These are phyloP conservation scores for Agapanthus africanus DNA, from an alignment of 106 monocot genomes.

Conservation along the genomic window DNA sequence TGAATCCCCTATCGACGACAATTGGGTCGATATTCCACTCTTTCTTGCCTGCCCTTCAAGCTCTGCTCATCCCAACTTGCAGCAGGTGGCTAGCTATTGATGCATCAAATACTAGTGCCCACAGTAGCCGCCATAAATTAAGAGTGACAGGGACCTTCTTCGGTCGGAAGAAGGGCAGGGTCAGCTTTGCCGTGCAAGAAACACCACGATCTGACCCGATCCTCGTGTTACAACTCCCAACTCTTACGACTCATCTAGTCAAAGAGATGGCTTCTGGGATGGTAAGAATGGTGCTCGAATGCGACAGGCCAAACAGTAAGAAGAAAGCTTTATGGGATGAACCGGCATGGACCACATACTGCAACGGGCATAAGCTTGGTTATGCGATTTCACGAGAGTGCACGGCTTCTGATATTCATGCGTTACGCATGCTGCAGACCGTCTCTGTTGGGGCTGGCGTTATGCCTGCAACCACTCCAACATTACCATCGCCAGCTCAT, in stretches of 20 bases:
- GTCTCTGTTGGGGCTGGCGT: conserved; percentile 61
- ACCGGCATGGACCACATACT: conserved; percentile 51
- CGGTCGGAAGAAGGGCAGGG: conserved; percentile 36
- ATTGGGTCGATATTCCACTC: conserved; percentile 21
- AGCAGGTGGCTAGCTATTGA: neutral
- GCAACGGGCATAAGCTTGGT: conserved; percentile 42
- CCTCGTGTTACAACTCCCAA: conserved; percentile 43
- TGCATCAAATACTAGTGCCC: neutral
- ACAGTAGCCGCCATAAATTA: neutral
- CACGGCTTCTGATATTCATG: conserved; percentile 18
- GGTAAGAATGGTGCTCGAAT: conserved; percentile 54
- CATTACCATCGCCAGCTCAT: neutral
- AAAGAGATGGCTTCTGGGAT: conserved; percentile 61
- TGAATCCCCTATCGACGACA: conserved; percentile 6
- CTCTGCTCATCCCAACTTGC: conserved; percentile 16
- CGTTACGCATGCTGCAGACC: conserved; percentile 24
- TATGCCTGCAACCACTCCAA: conserved; percentile 5
- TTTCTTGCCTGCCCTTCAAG: conserved; percentile 17
- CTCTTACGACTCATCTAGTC: conserved; percentile 29
- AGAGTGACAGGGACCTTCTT: conserved; percentile 51
- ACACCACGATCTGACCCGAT: conserved; percentile 21
- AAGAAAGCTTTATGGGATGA: conserved; percentile 34
- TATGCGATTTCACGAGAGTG: conserved; percentile 33
- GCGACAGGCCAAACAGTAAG: conserved; percentile 8
- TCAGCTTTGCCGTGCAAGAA: conserved; percentile 45